These are phyloP conservation scores for Geotrichum carabidarum DNA, from an alignment of 1,139 yeast genomes.

Conservation along the genomic window DNA sequence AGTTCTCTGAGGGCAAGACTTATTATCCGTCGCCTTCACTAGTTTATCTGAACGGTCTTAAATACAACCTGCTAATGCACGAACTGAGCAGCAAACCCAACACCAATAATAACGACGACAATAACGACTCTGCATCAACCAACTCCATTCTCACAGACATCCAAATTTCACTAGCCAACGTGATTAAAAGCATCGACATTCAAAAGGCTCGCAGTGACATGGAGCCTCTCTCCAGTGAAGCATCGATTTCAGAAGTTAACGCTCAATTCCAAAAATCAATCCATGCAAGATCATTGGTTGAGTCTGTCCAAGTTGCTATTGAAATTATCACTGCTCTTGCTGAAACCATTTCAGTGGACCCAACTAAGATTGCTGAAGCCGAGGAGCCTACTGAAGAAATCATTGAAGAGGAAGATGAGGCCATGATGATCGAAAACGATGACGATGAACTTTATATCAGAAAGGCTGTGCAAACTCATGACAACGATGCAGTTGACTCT, in stretches of 20 bases:
- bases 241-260: conserved; percentile 31
- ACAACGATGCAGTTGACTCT: conserved; percentile 6
- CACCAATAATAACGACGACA: neutral
- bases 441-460: conserved; percentile 16
- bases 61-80: conserved; percentile 23
- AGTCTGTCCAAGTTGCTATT: conserved; percentile 59
- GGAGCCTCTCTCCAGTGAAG: conserved; percentile 28
- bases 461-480: conserved; percentile 3
- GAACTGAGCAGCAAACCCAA: conserved; percentile 1
- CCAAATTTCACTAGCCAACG: conserved; percentile 24
- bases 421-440: conserved; percentile 17
- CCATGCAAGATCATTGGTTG: conserved; percentile 51
- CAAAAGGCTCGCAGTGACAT: conserved; percentile 40
- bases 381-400: conserved; percentile 15
- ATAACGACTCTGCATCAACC: conserved; percentile 1
- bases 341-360: conserved; percentile 48
- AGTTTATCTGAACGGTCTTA: conserved; percentile 29
- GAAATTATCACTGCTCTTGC: conserved; percentile 72
- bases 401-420: conserved; percentile 22
- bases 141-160: conserved; percentile 27
- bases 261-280: conserved; percentile 42
- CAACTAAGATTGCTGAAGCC: conserved; percentile 5
- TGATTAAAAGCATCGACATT: conserved; percentile 41
- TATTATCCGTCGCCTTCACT: conserved; percentile 22
- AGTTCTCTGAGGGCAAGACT: conserved; percentile 3